A percentile compares a stretch with the other conserved stretches of the same genome.
phyloP scores from a whole-genome alignment of 805 yeast species.

The Candida taoyuanica region DNA sequence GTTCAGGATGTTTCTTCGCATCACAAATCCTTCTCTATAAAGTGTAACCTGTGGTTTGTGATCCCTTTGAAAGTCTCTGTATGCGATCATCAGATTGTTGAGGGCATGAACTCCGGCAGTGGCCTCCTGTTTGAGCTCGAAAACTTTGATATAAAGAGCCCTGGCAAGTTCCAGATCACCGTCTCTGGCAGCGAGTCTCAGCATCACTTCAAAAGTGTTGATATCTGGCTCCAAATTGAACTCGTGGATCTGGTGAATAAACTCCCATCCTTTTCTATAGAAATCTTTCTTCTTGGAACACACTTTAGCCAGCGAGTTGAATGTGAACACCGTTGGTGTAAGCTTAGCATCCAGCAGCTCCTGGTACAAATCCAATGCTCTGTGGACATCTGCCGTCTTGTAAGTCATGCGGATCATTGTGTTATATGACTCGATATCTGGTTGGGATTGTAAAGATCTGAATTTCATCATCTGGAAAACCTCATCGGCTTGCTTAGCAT shows the following conservation, averaged over 20 bases:
- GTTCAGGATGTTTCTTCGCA: conserved; percentile 43
- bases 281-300: conserved; percentile 51
- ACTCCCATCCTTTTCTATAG: conserved; percentile 68
- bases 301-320: conserved; percentile 60
- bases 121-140: conserved; percentile 28
- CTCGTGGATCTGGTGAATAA: conserved; percentile 59
- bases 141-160: conserved; percentile 52
- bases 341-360: conserved; percentile 50
- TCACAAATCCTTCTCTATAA: conserved; percentile 41
- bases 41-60: conserved; percentile 34
- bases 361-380: conserved; percentile 67
- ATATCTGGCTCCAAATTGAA: conserved; percentile 36
- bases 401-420: conserved; percentile 66
- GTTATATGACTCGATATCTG: conserved; percentile 64
- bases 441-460: conserved; percentile 57
- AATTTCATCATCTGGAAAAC: conserved; percentile 86
- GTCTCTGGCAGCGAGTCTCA: conserved; percentile 71
- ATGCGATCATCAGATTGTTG: conserved; percentile 42
- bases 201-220: conserved; percentile 58
- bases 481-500: conserved; percentile 58
- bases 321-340: conserved; percentile 39
- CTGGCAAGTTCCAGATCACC: conserved; percentile 74
- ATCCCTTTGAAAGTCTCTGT: conserved; percentile 35
- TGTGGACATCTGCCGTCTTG: conserved; percentile 59
- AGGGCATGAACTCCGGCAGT: conserved; percentile 16